Conservation (phyloP, 345 rosid genomes). For the Melastoma malabathricum region DNA sequence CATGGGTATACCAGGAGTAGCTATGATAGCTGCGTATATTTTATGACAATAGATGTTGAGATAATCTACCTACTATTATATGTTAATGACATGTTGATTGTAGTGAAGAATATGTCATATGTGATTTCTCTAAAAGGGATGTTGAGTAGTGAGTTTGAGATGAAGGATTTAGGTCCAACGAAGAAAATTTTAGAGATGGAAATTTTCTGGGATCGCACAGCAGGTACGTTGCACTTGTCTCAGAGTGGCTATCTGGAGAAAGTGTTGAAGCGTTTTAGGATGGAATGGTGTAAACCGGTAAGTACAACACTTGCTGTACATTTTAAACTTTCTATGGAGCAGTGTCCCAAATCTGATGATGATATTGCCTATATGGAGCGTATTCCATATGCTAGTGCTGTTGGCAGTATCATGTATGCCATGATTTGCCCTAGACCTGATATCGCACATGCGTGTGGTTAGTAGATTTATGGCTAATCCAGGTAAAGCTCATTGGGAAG, state of each 20-base stretch:
- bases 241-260: neutral
- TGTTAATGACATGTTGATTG: conserved; percentile 1
- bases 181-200: neutral
- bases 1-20: neutral
- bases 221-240: neutral
- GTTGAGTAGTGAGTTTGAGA: neutral
- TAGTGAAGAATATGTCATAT: neutral
- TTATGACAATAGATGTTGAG: neutral
- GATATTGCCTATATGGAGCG: neutral
- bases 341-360: no score
- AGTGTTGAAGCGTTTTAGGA: no score
- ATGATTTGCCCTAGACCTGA: neutral
- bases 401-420: neutral
- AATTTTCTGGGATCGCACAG: neutral
- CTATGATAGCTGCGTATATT: neutral
- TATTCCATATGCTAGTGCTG: neutral
- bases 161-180: neutral
- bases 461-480: no score
- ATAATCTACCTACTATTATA: neutral
- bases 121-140: neutral
- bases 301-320: no score
- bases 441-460: neutral
- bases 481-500: neutral
- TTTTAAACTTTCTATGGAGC: no score
- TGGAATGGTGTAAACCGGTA: no score